Percentiles rank a stretch among this genome's conserved stretches.
phyloP scores from a whole-genome alignment of 2,329 filamentous ascomycete genomes.

The Fusarium pseudonygamai region DNA sequence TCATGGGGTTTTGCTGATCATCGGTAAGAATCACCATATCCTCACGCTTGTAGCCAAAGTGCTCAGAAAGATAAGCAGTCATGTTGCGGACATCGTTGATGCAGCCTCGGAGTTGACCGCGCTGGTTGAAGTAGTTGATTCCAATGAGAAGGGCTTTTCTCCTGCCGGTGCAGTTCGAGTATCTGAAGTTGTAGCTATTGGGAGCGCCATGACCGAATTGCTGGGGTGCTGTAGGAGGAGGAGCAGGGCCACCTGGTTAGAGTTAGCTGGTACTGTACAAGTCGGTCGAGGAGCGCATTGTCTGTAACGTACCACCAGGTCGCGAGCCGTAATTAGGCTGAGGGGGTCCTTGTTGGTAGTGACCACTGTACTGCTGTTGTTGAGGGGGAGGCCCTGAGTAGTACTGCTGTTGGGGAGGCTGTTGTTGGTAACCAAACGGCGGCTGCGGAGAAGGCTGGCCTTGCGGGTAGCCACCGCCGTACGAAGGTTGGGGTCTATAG shows the following conservation, averaged over 20 bases:
- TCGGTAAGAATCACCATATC: conserved; percentile 98
- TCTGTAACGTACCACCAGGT: conserved; percentile 57
- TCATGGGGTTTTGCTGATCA: conserved; percentile 97
- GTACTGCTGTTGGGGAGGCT: conserved; percentile 55
- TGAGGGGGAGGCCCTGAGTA: conserved; percentile 47
- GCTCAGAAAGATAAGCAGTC: conserved; percentile 87
- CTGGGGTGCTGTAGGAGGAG: conserved; percentile 74
- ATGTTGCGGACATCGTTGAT: conserved; percentile 99
- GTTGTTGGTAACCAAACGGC: conserved; percentile 57
- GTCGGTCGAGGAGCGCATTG: background rate
- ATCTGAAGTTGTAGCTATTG: conserved; percentile 83
- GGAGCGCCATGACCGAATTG: conserved; percentile 84
- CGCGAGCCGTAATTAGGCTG: conserved; percentile 59
- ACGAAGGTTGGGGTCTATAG: conserved; percentile 56
- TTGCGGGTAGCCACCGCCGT: conserved; percentile 58
- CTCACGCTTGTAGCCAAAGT: conserved; percentile 92
- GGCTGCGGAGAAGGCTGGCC: conserved; percentile 59
- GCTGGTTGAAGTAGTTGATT: conserved; percentile 96
- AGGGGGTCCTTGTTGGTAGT: conserved; percentile 46
- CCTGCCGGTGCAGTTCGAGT: conserved; percentile 88
- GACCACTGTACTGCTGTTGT: conserved; percentile 46
- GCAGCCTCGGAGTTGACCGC: conserved; percentile 88
- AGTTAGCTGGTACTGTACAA: conserved; percentile 24
- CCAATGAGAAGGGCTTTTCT: conserved; percentile 91
- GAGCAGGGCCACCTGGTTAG: conserved; percentile 61